A percentile compares a stretch with the other conserved stretches of the same genome.
Conservation (phyloP, 2,329 filamentous ascomycete genomes). For the Arthrinium phaeospermum region DNA sequence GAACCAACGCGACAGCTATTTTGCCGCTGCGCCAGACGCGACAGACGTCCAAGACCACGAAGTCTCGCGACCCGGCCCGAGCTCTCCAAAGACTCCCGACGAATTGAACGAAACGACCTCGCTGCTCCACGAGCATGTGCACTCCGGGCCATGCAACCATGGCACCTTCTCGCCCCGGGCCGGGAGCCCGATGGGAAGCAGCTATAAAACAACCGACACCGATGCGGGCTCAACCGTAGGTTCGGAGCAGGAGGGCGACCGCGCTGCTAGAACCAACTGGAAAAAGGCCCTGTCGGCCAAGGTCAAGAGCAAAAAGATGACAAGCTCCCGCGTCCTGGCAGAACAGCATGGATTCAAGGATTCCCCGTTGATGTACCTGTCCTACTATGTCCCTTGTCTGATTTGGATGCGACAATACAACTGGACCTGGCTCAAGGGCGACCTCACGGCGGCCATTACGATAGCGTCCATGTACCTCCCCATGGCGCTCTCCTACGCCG, state of each 20-base stretch:
- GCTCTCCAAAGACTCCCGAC: slow-evolving; percentile 17
- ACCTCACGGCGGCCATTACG: slow-evolving; percentile 88
- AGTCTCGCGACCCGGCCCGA: slow-evolving; percentile 8
- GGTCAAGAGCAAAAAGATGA: slow-evolving; percentile 70
- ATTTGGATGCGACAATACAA: slow-evolving; percentile 91
- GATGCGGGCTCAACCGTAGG: slow-evolving; percentile 38
- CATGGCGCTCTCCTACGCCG: slow-evolving; percentile 91
- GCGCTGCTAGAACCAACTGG: slow-evolving; percentile 49
- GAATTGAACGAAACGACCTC: slow-evolving; percentile 56
- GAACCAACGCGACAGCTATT: slow-evolving; percentile 19
- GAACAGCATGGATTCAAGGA: slow-evolving; percentile 76
- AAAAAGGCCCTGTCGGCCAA: slow-evolving; percentile 55
- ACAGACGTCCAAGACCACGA: slow-evolving; percentile 1
- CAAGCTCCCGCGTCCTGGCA: slow-evolving; percentile 74
- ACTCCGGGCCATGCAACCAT: slow-evolving; percentile 66
- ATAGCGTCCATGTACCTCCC: slow-evolving; percentile 98
- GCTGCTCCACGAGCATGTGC: slow-evolving; percentile 48
- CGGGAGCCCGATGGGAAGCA: slow-evolving; percentile 50
- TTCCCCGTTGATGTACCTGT: slow-evolving; percentile 80
- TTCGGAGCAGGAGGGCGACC: slow-evolving; percentile 44
- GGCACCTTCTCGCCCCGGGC: slow-evolving; percentile 78
- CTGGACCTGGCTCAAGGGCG: slow-evolving; percentile 81
- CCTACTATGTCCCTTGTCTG: slow-evolving; percentile 90
- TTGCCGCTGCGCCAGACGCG: slow-evolving; percentile 12
- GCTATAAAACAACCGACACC: slow-evolving; percentile 33